Evolutionary conservation across 495 filamentous ascomycete species (phyloP).

Genomic region (Pseudevernia furfuracea): DNA sequence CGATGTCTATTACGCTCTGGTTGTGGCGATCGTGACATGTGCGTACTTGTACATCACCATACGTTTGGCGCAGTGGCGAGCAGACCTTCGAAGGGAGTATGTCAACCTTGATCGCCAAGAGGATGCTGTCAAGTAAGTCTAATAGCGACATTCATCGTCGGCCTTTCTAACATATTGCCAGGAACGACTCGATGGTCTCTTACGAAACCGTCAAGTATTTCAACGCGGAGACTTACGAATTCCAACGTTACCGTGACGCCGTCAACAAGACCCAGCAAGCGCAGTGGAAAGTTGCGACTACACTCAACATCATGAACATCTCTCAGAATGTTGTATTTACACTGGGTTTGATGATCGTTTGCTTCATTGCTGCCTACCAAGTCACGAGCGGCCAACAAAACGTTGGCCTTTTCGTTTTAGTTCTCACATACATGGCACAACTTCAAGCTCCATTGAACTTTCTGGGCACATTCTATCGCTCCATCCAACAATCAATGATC

Average conservation of each 20-base stretch:
- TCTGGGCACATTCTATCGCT: constrained; percentile 96
- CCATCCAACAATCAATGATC: constrained; percentile 93
- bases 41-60: constrained; percentile 93
- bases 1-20: constrained; percentile 86
- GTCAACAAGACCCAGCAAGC: constrained; percentile 75
- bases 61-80: constrained; percentile 87
- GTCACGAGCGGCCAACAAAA: constrained; percentile 61
- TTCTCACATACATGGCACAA: constrained; percentile 88
- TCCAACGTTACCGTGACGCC: constrained; percentile 71
- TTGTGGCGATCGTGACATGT: constrained; percentile 87
- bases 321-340: constrained; percentile 92
- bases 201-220: constrained; percentile 99
- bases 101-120: constrained; percentile 89
- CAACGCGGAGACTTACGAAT: constrained; percentile 92
- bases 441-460: constrained; percentile 91
- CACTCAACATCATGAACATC: constrained; percentile 88
- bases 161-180: constrained; percentile 25
- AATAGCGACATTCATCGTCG: background rate
- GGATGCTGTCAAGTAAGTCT: constrained; percentile 74
- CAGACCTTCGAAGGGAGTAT: constrained; percentile 84
- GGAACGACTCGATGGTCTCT: constrained; percentile 92
- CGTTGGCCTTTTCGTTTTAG: constrained; percentile 70
- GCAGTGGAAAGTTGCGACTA: constrained; percentile 81
- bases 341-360: constrained; percentile 71
- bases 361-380: constrained; percentile 84